Base-by-base conservation (phyloP, 768 basidiomycete genomes). In the Rhodotorula diobovata region DNA sequence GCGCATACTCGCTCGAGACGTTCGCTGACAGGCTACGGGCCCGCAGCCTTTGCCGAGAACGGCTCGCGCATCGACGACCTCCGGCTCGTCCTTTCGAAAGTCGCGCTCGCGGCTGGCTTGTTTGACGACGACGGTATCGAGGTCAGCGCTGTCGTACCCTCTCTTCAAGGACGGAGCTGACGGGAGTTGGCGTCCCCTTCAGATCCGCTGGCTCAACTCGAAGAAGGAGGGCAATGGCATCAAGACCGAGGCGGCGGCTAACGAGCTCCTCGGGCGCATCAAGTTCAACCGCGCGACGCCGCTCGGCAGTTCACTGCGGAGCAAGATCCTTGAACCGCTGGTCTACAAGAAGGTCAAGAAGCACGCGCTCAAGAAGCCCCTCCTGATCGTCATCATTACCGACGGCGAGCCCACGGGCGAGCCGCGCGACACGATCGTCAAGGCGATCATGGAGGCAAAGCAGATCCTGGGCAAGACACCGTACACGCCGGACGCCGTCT, bases 61-160 rank as follows among this genome's bases (percentile, higher is more conserved):
- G 82, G 82, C 37, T 80, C 81, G 62, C 76, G 82, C 51, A 82
- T 83, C 66, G 82, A 82, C 61, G 82, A 83, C 67, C 72, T 82
- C 48, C 82, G 82, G 76, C 71, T 82, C 23, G 67, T 78, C 39
- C 55, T 68, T n/a, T 48, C 54, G 1, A 45, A 60, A 16, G 59
- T 70, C 12, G 39, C 73, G 4, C 43, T 30, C 39, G 73, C 73
- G 0, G 66, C 69, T 1, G 55, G 60, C 2, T 23, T 74, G 4
- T 74, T 74, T 45, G 73, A 74, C 51, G 75, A 79, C 23, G 82
- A 83, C 64, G 82, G 82, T 55, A 81, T 82, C 64, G 79, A 80
- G 55, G 75, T 71, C 8, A 7, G 41, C 11, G 6, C 41, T 9
- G 18, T 56, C 34, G 14, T 39, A 16, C 34, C 32, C 35, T 15